These are phyloP conservation scores for Carex parvula DNA, from an alignment of 176 grass and related monocot genomes.

Conservation along the genomic window DNA sequence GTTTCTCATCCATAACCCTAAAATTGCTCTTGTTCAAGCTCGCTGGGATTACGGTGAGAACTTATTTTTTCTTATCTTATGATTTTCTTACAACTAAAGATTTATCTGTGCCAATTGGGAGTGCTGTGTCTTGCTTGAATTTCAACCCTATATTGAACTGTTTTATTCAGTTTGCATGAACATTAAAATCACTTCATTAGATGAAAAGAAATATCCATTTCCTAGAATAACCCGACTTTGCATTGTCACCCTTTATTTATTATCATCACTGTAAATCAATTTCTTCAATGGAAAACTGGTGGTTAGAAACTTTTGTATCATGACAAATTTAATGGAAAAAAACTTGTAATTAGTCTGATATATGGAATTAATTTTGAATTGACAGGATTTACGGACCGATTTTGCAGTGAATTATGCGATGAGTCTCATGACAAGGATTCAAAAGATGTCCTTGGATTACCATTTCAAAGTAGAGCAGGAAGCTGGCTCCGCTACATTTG, in stretches of 20 bases:
- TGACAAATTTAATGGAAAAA: conserved; percentile 22
- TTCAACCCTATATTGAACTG: background rate
- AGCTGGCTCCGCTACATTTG: conserved; percentile 77
- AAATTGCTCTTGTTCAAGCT: conserved; percentile 45
- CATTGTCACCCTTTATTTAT: background rate
- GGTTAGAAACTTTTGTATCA: background rate
- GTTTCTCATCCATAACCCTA: conserved; percentile 44
- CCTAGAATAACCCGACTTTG: background rate
- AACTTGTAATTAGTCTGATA: conserved; percentile 84
- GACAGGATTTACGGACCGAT: conserved; percentile 78
- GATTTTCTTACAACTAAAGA: background rate
- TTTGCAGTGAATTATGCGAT: conserved; percentile 92
- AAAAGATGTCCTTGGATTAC: conserved; percentile 97
- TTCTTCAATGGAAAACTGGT: conserved; percentile 1
- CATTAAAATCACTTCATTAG: background rate
- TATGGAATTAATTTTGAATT: conserved; percentile 76
- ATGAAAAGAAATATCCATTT: no score
- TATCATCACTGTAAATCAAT: background rate
- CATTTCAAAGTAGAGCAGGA: conserved; percentile 99
- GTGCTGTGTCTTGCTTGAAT: background rate
- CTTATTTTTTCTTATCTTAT: background rate
- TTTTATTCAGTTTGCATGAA: background rate
- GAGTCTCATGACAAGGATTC: conserved; percentile 93
- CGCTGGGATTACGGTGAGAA: conserved; percentile 43
- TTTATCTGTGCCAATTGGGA: conserved; percentile 3